phyloP scores from a whole-genome alignment of 495 filamentous ascomycete genomes.

The Aspergillus sclerotioniger region DNA sequence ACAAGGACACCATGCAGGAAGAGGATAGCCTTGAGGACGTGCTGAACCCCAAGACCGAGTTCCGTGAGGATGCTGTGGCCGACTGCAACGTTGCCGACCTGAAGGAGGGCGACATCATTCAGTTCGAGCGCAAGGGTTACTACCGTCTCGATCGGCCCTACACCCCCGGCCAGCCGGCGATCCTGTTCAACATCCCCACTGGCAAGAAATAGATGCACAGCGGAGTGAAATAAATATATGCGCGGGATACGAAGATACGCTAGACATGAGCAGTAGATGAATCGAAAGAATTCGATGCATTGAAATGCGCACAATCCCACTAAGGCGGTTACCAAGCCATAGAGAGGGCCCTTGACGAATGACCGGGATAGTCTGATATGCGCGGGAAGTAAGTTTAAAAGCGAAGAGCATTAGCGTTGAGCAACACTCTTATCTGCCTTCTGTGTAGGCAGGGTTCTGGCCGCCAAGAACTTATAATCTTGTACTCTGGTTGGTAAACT shows the following conservation, averaged over 20 bases:
- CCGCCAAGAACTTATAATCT: too few species aligned
- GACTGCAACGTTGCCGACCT: constrained; percentile 76
- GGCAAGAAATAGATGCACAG: constrained; percentile 53
- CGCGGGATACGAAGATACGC: neutral
- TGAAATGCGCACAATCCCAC: neutral
- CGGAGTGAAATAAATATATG: constrained; percentile 1
- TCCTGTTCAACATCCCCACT: constrained; percentile 78
- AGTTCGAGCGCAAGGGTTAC: constrained; percentile 92
- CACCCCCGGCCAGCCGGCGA: constrained; percentile 59
- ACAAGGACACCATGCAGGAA: constrained; percentile 83
- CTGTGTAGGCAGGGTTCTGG: too few species aligned
- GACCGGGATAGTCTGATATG: too few species aligned
- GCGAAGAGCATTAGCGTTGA: too few species aligned
- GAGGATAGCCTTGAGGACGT: constrained; percentile 81
- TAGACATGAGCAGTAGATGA: constrained; percentile 11
- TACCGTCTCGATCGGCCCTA: constrained; percentile 71
- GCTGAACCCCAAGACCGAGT: constrained; percentile 72
- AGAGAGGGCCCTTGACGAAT: too few species aligned
- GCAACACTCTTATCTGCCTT: too few species aligned
- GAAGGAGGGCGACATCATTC: constrained; percentile 82
- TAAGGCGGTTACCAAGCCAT: too few species aligned
- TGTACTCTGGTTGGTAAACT: too few species aligned
- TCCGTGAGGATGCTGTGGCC: constrained; percentile 69
- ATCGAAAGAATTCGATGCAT: neutral
- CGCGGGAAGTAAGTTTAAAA: too few species aligned